These are phyloP conservation scores for Zasmidium cellare DNA, from an alignment of 2,329 filamentous ascomycete species.

Conservation along the genomic window DNA sequence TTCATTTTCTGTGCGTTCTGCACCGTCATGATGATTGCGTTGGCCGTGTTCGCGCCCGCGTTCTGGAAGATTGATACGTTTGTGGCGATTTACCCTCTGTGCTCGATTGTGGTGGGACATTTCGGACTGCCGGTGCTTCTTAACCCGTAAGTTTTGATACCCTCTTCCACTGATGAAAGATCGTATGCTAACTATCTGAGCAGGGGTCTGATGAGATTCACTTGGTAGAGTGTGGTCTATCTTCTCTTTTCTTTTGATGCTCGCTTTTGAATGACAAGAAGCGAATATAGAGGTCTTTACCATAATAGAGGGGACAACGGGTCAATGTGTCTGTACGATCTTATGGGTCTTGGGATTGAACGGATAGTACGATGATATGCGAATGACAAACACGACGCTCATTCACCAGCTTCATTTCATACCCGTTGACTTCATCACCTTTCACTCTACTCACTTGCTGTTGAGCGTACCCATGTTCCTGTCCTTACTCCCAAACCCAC, in stretches of 20 bases:
- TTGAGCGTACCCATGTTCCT: too few relatives aligned
- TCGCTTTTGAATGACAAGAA: slow-evolving; percentile 3
- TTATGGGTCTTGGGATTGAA: too few relatives aligned
- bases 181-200: too few relatives aligned
- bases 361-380: not conserved
- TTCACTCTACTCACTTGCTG: too few relatives aligned
- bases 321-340: too few relatives aligned
- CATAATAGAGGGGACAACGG: too few relatives aligned
- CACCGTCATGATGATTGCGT: slow-evolving; percentile 51
- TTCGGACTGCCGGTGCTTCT: slow-evolving; percentile 60
- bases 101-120: slow-evolving; percentile 54
- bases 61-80: slow-evolving; percentile 60
- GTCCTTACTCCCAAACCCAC: too few relatives aligned
- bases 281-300: not conserved
- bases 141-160: too few relatives aligned
- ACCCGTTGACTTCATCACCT: too few relatives aligned
- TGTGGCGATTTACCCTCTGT: slow-evolving; percentile 61
- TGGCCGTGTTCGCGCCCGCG: slow-evolving; percentile 47
- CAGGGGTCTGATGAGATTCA: slow-evolving; percentile 65
- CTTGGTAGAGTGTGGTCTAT: slow-evolving; percentile 45
- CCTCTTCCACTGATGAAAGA: too few relatives aligned
- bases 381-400: not conserved
- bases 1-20: slow-evolving; percentile 52
- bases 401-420: not conserved
- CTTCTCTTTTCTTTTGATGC: slow-evolving; percentile 1